Evolutionary conservation across 169 alveolate species (phyloP).

Genomic region (Plasmodium malariae): DNA sequence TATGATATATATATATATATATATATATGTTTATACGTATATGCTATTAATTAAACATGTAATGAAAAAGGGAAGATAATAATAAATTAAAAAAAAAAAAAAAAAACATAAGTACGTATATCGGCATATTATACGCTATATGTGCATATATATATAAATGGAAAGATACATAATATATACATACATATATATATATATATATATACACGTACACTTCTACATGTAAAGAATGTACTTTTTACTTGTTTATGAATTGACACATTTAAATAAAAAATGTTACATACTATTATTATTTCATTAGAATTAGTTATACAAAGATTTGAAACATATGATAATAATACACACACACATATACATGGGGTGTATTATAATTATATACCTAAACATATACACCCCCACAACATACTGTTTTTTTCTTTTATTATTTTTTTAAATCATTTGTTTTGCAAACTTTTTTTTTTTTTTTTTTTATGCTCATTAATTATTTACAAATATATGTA

Average conservation of each 20-base stretch:
- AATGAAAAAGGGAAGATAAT: background rate
- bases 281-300: background rate
- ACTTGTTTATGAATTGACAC: constrained; percentile 8
- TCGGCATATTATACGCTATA: background rate
- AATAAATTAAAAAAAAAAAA: constrained; percentile 11
- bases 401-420: too few species aligned
- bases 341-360: background rate
- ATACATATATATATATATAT: background rate
- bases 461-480: background rate
- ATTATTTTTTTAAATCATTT: too few species aligned
- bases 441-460: too few species aligned
- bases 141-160: background rate
- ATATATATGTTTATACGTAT: constrained; percentile 19
- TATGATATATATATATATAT: too few species aligned
- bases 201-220: background rate
- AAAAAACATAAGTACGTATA: background rate
- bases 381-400: background rate
- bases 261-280: background rate
- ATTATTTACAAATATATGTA: background rate
- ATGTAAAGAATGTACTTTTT: background rate
- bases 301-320: background rate
- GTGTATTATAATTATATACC: background rate
- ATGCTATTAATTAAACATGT: constrained; percentile 23
- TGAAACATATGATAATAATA: background rate
- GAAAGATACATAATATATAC: too few species aligned